Percentiles rank a stretch among this genome's conserved stretches.
Evolutionary conservation across 441 rosid species (phyloP).

Genomic region (Sinapis alba): DNA sequence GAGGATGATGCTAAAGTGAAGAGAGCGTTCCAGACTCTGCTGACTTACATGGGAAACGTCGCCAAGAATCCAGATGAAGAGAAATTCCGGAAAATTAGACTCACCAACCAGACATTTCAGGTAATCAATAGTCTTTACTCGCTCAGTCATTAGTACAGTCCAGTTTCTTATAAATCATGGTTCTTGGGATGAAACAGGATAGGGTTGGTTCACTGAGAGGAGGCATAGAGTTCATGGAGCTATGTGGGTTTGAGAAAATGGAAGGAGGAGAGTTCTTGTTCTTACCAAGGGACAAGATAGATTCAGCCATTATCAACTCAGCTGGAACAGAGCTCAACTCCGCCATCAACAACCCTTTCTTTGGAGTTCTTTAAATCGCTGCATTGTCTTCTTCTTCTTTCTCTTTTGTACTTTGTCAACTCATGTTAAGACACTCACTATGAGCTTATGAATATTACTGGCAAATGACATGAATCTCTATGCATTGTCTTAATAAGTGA

Average conservation of each 20-base stretch:
- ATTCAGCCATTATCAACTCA: constrained; percentile 67
- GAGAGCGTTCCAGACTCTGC: constrained; percentile 92
- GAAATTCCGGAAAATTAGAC: constrained; percentile 92
- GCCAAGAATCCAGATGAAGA: constrained; percentile 89
- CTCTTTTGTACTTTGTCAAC: not conserved
- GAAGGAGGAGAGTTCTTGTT: constrained; percentile 84
- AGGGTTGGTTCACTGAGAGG: constrained; percentile 84
- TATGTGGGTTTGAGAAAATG: constrained; percentile 85
- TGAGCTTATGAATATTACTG: not conserved
- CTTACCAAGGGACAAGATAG: constrained; percentile 78
- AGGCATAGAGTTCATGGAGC: constrained; percentile 81
- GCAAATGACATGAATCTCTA: constrained; percentile 5
- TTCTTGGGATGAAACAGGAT: constrained; percentile 59
- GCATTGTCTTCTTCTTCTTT: constrained; percentile 1
- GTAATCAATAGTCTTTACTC: constrained; percentile 40
- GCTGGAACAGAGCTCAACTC: constrained; percentile 94
- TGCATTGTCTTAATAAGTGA: not conserved
- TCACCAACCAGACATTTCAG: constrained; percentile 86
- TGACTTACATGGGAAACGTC: constrained; percentile 87
- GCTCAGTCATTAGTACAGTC: not conserved
- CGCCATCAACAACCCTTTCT: constrained; percentile 92
- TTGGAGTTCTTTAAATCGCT: constrained; percentile 68
- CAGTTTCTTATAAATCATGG: not conserved
- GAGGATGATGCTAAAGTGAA: constrained; percentile 92
- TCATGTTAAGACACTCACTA: not conserved